Base-by-base conservation (phyloP, 2,329 filamentous ascomycete species). In the Botrytis medusae region DNA sequence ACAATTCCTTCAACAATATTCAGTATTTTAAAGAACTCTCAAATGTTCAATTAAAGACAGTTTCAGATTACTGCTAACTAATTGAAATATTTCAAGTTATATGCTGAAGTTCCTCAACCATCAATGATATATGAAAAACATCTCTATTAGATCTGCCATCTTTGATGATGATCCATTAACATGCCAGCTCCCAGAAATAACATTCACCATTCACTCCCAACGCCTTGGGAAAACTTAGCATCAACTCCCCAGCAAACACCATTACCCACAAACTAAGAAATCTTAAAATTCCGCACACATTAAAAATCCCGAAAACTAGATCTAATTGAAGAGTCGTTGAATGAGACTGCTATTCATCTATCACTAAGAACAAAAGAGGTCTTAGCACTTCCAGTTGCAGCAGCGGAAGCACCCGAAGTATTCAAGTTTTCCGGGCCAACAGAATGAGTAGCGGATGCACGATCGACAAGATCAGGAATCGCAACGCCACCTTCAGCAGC, bases 11-110 rank as follows among this genome's bases (percentile, higher is more conserved):
- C 20, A 9, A 48, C 2, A 25, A 22, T 6, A 25, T 25, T 22
- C 9, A 48, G 4, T 48, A 22, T 25, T 25, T 48, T 2, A 25
- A 48, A 16, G 6, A 54, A 29, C n/a, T 18, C n/a, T 18, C n/a
- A 29, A 32, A 6, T 9, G 2, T 29, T 8, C 0, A n/a, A 61
- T 61, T 18, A n/a, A 61, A 40, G 4, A 61, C 34, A 61, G 59
- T n/a, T 61, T 61, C 14, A 61, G 22, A 61, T 61, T 40, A n/a
- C 59, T 61, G 59, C 34, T 61, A 61, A 61, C 59, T 61, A 61
- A 7, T 12, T 61, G 10, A 18, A 16, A 2, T 1, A n/a, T 61
- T 1, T 16, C 22, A 37, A 25, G 2, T 16, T 61, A 61, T 40
- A 5, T n/a, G n/a, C 14, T 2, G 51, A 57, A n/a, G n/a, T 37